A percentile compares a stretch with the other conserved stretches of the same genome.
Conservation (phyloP, 169 alveolate genomes). For the Plasmodium sp. region DNA sequence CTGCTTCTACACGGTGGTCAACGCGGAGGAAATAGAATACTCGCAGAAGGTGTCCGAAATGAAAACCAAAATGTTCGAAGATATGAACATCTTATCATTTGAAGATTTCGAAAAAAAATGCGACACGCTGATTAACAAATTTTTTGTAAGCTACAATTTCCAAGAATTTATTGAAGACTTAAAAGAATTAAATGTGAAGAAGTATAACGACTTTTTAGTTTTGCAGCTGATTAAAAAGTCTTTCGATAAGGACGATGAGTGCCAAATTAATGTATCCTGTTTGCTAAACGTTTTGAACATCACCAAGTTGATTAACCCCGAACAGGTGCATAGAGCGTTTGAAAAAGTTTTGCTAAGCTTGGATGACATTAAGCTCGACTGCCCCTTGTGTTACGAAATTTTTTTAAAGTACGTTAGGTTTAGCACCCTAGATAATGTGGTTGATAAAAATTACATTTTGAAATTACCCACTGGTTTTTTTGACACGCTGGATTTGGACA, state of each 20-base stretch:
- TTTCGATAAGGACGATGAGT: conserved; percentile 60
- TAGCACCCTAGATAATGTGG: conserved; percentile 59
- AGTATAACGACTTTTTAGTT: conserved; percentile 60
- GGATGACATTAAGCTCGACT: conserved; percentile 71
- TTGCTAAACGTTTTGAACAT: conserved; percentile 39
- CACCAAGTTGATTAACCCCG: conserved; percentile 57
- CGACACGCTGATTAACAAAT: conserved; percentile 41
- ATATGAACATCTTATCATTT: conserved; percentile 43
- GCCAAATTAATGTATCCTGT: conserved; percentile 70
- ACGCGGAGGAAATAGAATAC: conserved; percentile 67
- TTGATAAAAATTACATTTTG: conserved; percentile 54
- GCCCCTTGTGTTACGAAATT: conserved; percentile 69
- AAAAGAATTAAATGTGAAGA: conserved; percentile 59
- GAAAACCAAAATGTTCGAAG: conserved; percentile 73
- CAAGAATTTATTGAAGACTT: conserved; percentile 51
- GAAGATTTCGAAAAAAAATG: conserved; percentile 71
- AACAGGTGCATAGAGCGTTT: conserved; percentile 73
- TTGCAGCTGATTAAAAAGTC: conserved; percentile 61
- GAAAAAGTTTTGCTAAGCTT: conserved; percentile 62
- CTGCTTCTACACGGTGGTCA: conserved; percentile 64
- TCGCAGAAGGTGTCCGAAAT: conserved; percentile 54
- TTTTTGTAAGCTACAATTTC: conserved; percentile 34
- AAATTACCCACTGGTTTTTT: conserved; percentile 64
- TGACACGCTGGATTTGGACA: conserved; percentile 13
- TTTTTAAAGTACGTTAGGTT: conserved; percentile 66